Base-by-base conservation (phyloP, 371 early-diverging fungal genomes). In the Rhizopus stolonifer region DNA sequence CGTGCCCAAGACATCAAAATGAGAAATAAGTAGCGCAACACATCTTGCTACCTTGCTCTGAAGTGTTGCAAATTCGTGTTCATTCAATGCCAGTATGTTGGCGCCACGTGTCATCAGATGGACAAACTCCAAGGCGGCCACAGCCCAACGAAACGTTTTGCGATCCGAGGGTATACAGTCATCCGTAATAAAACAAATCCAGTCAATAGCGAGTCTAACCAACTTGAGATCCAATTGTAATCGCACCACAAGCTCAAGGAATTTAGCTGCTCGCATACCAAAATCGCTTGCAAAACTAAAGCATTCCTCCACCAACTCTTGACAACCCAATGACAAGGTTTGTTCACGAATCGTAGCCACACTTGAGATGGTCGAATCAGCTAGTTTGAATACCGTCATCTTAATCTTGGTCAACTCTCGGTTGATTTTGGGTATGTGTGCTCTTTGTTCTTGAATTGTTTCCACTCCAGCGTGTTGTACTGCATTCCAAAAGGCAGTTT, bases 101-200 rank as follows among this genome's bases (percentile, higher is more conserved):
- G 81, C 82, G 42, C 88, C 88, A n/a, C 85, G 80, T 46, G 89
- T 87, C 73, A 88, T 83, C 15, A 80, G 66, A 84, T 90, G 88
- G 2, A 90, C 87, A 64, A 91, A 90, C 61, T 92, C 90, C 1
- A 94, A 79, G 1, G 93, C 93, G 42, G 84, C 74, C 33, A 94
- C 87, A 3, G 89, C 89, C 94, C 94, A 94, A 19, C 91, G 82
- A 72, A 92, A 90, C 0, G 93, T 94, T 60, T 87, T 89, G 18
- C 85, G 74, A 45, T 90, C 90, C 13, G 82, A 82, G 0, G 87
- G 87, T 39, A 81, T 79, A 60, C 91, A 92, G 51, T 90, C 90
- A 46, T 86, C 86, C 25, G 80, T 81, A 26, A 87, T 83, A 53
- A 94, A 94, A 49, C 84, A 86, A 39, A 91, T 87, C 94, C 94